Evolutionary conservation across 352 stramenopile species (phyloP), one percentile per base, ranked within the genome.

Genomic region (Phytopythium aichiense): DNA sequence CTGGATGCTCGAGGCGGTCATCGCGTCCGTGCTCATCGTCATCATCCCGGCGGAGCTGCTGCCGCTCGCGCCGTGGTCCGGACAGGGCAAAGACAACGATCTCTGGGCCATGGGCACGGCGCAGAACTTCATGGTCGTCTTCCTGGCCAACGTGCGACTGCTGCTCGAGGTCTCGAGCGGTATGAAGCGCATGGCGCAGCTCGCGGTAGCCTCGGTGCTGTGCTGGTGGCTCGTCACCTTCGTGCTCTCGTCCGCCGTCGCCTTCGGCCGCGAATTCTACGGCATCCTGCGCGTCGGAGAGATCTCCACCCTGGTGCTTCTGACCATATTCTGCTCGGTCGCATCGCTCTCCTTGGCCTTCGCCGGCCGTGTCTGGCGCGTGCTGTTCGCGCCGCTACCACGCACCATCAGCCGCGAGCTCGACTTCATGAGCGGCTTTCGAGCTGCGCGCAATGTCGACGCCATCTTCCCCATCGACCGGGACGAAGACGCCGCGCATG

Each of bases 251-350:
- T 85, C 72, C 6, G 62, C 77, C 20, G 60, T 86, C 16, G 67
- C 72, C 5, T 89, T 89, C 48, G 74, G 79, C 1, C 77, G 78
- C 28, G 75, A 88, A 57, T 87, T 89, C 58, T 91, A 86, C 51
- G 73, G 75, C 8, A 76, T 88, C 51, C 37, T 89, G 18, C 69
- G 63, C 30, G 68, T 81, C 25, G 77, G 74, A 7, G 67, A 61
- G 4, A 58, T 77, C 61, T 79, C 77, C 7, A 77, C 81, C 13
- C 59, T 79, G 9, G 64, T 76, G 5, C 60, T 88, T 0, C 64
- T 77, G 28, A 73, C 66, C 1, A 15, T 68, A 1, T 71, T 86
- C 31, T 83, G 72, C 56, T 66, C 61, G 0, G 59, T 71, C 30
- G 49, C 64, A 3, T 74, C 74, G 16, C 55, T 86, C 20, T 51